Base-by-base conservation (phyloP, 2,329 filamentous ascomycete genomes). In the Plenodomus lindquistii region DNA sequence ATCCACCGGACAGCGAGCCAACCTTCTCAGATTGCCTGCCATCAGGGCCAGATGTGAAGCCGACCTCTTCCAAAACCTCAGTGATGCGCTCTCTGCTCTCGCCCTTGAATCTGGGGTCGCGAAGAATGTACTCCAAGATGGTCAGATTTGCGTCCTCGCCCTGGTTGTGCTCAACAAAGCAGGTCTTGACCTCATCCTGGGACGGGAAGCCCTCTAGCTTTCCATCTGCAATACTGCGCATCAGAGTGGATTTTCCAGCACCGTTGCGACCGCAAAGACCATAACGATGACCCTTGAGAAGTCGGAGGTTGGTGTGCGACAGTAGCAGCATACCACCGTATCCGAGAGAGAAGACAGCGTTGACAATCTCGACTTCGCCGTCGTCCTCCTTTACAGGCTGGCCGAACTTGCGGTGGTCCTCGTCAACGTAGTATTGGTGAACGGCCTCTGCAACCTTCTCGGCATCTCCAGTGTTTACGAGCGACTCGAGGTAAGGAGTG, bases 91-190 rank as follows among this genome's bases (percentile, higher is more conserved):
- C 88, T 36, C 76, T 78, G 55, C 90, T 91, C 67, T 91, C 87
- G 22, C 85, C 83, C 43, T 86, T 87, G 57, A 97, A 89, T 50
- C 88, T 86, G 2, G 91, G 91, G 66, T 97, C 93, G 75, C 95
- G 95, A 55, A 85, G 80, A 58, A 96, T 89, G 70, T 95, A 99
- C 48, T 97, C 89, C 16, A 97, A 81, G 66, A 99, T 97, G 75
- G 86, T 97, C 52, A 97, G 88, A 55, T 97, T 92, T 29, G 94
- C 93, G 75, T 97, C 93, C 74, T 97, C 94, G 46, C 94, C 94
- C 76, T 99, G 93, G 77, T 97, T 97, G 80, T 99, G 94, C 79
- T 99, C 94, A 37, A 99, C 94, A 69, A 97, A 99, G 77, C 93
- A 97, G 10, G 93, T 97, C 64, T 90, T 88, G 65, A 99, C 85